Conservation (phyloP, 331 rosid genomes). For the Spiraea crenata region DNA sequence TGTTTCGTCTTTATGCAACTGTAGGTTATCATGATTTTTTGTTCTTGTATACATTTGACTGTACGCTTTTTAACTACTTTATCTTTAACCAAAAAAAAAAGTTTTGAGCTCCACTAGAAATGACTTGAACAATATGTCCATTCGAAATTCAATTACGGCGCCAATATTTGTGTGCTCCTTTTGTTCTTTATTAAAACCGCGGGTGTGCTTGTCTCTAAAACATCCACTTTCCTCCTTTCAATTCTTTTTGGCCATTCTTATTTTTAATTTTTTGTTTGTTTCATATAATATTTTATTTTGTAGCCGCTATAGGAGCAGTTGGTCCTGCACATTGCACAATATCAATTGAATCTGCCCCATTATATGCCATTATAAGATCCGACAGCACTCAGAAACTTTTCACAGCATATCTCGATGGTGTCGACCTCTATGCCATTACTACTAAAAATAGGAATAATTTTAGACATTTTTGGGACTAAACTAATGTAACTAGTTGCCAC, state of each 20-base stretch:
- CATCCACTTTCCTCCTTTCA: no score
- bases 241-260: no score
- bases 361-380: slow-evolving; percentile 5
- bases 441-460: no score
- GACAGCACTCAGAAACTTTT: slow-evolving; percentile 20
- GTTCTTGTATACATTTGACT: no score
- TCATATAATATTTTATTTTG: neutral
- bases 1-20: no score
- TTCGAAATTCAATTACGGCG: no score
- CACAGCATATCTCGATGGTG: neutral
- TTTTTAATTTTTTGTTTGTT: no score
- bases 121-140: no score
- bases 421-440: neutral
- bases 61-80: no score
- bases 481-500: neutral
- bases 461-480: neutral
- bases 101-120: no score
- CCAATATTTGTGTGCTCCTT: neutral
- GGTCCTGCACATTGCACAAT: neutral
- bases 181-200: neutral
- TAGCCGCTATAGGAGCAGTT: slow-evolving; percentile 25
- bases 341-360: slow-evolving; percentile 5
- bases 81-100: no score
- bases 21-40: no score
- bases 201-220: neutral